Evolutionary conservation across 208 protist genomes (phyloP).

Genomic region (Leishmania guyanensis): DNA sequence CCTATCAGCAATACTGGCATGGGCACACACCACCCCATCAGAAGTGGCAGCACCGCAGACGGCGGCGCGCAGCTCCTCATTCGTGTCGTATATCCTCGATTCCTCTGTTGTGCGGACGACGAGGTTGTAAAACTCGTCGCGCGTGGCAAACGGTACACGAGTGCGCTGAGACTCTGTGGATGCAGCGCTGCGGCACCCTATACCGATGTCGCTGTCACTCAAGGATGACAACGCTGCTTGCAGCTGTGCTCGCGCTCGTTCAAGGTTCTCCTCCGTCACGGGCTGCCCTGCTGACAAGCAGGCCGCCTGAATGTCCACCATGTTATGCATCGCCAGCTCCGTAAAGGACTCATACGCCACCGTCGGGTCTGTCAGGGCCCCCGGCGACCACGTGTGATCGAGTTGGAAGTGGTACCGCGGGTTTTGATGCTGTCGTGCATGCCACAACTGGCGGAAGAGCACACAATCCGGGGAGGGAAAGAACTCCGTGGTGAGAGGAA

Average conservation of each 20-base stretch:
- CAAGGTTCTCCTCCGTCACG: neutral
- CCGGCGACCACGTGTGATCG: slow-evolving; percentile 45
- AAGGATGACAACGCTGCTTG: neutral
- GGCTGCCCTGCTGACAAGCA: slow-evolving; percentile 9
- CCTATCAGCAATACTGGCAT: neutral
- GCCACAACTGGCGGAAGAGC: slow-evolving; percentile 59
- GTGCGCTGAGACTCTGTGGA: neutral
- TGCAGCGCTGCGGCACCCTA: neutral
- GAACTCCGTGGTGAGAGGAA: slow-evolving; percentile 52
- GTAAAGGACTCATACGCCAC: slow-evolving; percentile 31
- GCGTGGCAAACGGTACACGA: slow-evolving; percentile 36
- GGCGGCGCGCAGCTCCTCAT: slow-evolving; percentile 25
- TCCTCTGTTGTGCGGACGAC: slow-evolving; percentile 39
- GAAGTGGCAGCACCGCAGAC: neutral
- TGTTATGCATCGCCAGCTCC: slow-evolving; percentile 12
- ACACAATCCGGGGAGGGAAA: slow-evolving; percentile 42
- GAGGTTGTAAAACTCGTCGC: slow-evolving; percentile 41
- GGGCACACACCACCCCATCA: neutral
- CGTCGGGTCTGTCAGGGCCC: slow-evolving; percentile 47
- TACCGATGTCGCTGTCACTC: neutral
- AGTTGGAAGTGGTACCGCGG: slow-evolving; percentile 61
- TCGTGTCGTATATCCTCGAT: slow-evolving; percentile 30
- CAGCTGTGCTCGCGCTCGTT: slow-evolving; percentile 22
- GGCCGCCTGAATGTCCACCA: slow-evolving; percentile 25
- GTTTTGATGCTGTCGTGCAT: slow-evolving; percentile 42